Conservation (phyloP, 306 rosid species). For the Inga laurina region DNA sequence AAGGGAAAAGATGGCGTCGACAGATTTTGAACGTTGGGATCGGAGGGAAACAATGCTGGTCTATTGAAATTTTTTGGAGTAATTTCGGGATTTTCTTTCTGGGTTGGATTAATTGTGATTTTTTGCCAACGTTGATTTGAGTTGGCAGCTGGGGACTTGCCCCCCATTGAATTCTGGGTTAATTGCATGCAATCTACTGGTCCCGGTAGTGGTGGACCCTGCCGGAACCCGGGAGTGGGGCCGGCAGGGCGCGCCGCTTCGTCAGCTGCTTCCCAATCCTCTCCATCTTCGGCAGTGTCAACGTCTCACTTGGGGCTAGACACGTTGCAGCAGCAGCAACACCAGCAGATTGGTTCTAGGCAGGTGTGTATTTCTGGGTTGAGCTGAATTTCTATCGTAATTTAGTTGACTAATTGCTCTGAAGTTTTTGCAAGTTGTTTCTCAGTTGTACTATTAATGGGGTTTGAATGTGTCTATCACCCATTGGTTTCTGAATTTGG, state of each 20-base stretch:
- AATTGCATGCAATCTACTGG: conserved; percentile 87
- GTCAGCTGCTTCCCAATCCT: conserved; percentile 81
- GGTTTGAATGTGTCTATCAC: conserved; percentile 17
- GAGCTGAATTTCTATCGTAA: conserved; percentile 30
- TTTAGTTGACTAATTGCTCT: conserved; percentile 34
- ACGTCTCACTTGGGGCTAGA: conserved; percentile 80
- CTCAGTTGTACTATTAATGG: conserved; percentile 17
- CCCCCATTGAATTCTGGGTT: conserved; percentile 41
- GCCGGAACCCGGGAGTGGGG: conserved; percentile 70
- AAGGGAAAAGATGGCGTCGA: conserved; percentile 23
- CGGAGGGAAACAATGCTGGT: conserved; percentile 66
- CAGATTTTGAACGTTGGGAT: conserved; percentile 79
- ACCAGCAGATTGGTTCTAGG: conserved; percentile 73
- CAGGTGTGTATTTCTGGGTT: conserved; percentile 66
- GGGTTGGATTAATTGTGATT: not conserved
- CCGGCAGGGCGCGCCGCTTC: conserved; percentile 75
- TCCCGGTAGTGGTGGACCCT: conserved; percentile 53
- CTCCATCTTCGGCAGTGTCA: conserved; percentile 86
- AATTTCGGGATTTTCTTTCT: conserved; percentile 28
- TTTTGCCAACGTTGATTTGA: conserved; percentile 32
- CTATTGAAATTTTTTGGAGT: conserved; percentile 39
- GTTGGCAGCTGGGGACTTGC: conserved; percentile 26
- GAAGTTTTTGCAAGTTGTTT: conserved; percentile 16
- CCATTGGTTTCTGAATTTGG: conserved; percentile 25
- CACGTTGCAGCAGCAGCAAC: conserved; percentile 67